Evolutionary conservation across 306 rosid genomes (phyloP), one percentile per base, ranked within the genome.

Genomic region (Trifolium repens): DNA sequence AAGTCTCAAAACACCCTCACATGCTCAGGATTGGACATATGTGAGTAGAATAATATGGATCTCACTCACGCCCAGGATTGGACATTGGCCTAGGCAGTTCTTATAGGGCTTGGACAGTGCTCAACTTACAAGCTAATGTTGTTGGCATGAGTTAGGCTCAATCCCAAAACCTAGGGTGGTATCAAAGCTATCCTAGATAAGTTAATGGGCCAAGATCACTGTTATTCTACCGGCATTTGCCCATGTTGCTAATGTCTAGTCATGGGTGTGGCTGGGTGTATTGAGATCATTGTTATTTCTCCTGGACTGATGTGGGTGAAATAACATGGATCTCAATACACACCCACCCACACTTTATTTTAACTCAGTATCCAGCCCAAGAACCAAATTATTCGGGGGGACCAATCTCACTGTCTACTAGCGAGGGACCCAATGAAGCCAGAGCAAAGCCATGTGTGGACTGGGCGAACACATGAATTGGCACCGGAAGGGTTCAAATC

Each of bases 141-240:
- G n/a, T 57, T 34, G 63, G 63, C 15, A 24, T 57, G 63, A 57
- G 63, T 57, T 57, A 22, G 35, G 34, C 63, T 26, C 63, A 57
- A 57, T 4, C 35, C 63, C 63, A 57, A 10, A 10, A 57, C 34
- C 34, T 57, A 57, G 9, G 34, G 10, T 9, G 59, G 12, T 7
- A 16, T 53, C 11, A 17, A 5, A 47, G 59, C 11, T 53, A 53
- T 53, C 10, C 59, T 53, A 12, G 65, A 59, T 27, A 59, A 26
- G 65, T 59, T 12, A 27, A 59, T 27, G 65, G n/a, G 39, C 1
- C 40, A 14, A 59, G 17, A 13, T 27, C 19, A 27, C 8, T 57
- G 35, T 24, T 57, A 57, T 57, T 57, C 62, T 7, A 57, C 62
- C 6, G 35, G 34, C 35, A 22, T 22, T 49, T 49, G 9, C 8